Conservation (phyloP, 2,329 filamentous ascomycete species). For the Monosporascus sp. region DNA sequence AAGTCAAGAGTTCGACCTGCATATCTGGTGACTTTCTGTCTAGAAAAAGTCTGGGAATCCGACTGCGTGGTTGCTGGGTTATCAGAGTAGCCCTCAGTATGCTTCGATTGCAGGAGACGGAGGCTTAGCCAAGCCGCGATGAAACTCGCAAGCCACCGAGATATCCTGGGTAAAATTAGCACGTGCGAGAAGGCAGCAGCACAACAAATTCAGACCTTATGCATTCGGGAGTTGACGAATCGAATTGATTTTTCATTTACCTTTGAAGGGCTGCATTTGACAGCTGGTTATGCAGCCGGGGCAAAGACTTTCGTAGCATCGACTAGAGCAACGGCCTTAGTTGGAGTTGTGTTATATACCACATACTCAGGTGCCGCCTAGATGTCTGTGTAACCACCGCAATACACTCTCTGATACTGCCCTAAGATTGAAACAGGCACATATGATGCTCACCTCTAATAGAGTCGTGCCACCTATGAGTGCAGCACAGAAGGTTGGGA, state of each 20-base stretch:
- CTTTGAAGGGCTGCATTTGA: conserved; percentile 22
- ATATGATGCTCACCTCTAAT: conserved; percentile 43
- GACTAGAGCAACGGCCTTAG: conserved; percentile 9
- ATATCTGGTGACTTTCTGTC: conserved; percentile 18
- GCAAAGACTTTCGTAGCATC: conserved; percentile 19
- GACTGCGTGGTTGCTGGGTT: conserved; percentile 24
- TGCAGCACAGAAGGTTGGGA: conserved; percentile 58
- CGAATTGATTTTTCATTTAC: conserved; percentile 18
- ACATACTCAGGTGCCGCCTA: too few relatives aligned
- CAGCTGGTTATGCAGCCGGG: conserved; percentile 16
- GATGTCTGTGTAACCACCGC: too few relatives aligned
- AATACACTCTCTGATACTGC: background rate
- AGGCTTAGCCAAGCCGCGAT: conserved; percentile 54
- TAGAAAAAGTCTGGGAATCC: conserved; percentile 14
- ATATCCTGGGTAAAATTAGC: conserved; percentile 37
- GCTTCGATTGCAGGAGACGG: conserved; percentile 52
- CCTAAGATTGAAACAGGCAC: conserved; percentile 1
- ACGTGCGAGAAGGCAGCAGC: conserved; percentile 2
- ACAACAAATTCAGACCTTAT: too few relatives aligned
- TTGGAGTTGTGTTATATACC: background rate
- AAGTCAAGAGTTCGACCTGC: conserved; percentile 76
- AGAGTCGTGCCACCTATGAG: conserved; percentile 56
- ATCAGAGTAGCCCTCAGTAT: conserved; percentile 38
- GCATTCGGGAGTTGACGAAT: conserved; percentile 7
- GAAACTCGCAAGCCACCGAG: conserved; percentile 54